A percentile compares a stretch with the other conserved stretches of the same genome.
phyloP scores from a whole-genome alignment of 805 yeast genomes.

The Schizosaccharomyces lindneri region DNA sequence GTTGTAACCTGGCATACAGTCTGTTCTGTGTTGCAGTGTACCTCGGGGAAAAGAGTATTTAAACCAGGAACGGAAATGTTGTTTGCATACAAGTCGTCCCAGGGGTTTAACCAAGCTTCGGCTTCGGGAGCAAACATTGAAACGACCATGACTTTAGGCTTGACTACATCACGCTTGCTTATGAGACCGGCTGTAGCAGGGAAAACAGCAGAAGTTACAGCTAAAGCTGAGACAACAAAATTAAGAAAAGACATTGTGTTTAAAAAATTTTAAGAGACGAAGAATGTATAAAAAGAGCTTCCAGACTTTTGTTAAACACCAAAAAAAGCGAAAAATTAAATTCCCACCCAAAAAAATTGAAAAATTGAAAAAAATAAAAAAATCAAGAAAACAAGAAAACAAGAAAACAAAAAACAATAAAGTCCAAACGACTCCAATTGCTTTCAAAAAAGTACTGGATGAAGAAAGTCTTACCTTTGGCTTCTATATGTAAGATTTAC shows the following conservation, averaged over 20 bases:
- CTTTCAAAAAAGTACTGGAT: no score
- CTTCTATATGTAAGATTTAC: no score
- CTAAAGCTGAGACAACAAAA: neutral
- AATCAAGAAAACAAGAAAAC: no score
- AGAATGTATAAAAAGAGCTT: conserved; percentile 25
- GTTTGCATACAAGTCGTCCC: conserved; percentile 11
- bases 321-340: no score
- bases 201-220: neutral
- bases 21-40: conserved; percentile 30
- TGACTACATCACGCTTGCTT: neutral
- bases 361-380: no score
- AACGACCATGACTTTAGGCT: neutral
- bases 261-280: conserved; percentile 17
- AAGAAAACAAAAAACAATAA: no score
- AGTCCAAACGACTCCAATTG: no score
- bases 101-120: neutral
- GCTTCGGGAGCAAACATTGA: neutral
- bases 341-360: no score
- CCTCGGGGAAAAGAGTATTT: conserved; percentile 31
- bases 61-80: conserved; percentile 42
- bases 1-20: conserved; percentile 35
- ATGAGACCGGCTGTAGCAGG: neutral
- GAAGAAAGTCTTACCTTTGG: no score
- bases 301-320: no score
- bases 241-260: neutral